Evolutionary conservation across 139 green algal genomes (phyloP).

Genomic region (Chlamydomonas asymmetrica): DNA sequence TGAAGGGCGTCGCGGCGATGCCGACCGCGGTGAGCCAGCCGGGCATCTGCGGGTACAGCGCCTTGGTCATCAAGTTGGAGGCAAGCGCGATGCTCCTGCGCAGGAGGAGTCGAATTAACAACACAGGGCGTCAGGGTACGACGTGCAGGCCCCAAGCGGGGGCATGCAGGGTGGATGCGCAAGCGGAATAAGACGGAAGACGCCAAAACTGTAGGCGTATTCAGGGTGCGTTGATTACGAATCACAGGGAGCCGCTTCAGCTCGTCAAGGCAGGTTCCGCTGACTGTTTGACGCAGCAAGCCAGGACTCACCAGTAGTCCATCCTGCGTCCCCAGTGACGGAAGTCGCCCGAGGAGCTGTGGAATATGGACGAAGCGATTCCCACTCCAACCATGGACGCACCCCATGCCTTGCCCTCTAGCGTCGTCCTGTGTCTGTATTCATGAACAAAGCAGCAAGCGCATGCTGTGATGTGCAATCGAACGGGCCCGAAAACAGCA

Average conservation of each 20-base stretch:
- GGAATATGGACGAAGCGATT: constrained; percentile 49
- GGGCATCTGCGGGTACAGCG: constrained; percentile 44
- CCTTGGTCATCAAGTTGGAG: constrained; percentile 46
- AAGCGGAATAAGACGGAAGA: too few species aligned
- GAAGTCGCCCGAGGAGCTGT: constrained; percentile 48
- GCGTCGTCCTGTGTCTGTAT: constrained; percentile 41
- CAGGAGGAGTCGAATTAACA: too few species aligned
- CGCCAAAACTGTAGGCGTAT: too few species aligned
- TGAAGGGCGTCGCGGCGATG: constrained; percentile 65
- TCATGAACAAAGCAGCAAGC: neutral
- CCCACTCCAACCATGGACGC: constrained; percentile 61
- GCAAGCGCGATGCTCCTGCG: constrained; percentile 40
- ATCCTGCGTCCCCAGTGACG: constrained; percentile 56
- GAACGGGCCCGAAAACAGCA: neutral
- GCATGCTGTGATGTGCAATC: neutral
- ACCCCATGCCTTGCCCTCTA: constrained; percentile 56
- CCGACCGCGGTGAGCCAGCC: constrained; percentile 27
- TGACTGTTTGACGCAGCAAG: too few species aligned
- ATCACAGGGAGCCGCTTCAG: too few species aligned
- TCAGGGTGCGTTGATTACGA: too few species aligned
- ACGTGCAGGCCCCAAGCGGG: too few species aligned
- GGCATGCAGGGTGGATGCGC: too few species aligned
- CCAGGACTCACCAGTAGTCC: constrained; percentile 64
- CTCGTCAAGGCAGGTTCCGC: too few species aligned
- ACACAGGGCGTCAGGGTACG: too few species aligned